phyloP scores from a whole-genome alignment of 1,139 yeast species.

The Candida tropicalis region DNA sequence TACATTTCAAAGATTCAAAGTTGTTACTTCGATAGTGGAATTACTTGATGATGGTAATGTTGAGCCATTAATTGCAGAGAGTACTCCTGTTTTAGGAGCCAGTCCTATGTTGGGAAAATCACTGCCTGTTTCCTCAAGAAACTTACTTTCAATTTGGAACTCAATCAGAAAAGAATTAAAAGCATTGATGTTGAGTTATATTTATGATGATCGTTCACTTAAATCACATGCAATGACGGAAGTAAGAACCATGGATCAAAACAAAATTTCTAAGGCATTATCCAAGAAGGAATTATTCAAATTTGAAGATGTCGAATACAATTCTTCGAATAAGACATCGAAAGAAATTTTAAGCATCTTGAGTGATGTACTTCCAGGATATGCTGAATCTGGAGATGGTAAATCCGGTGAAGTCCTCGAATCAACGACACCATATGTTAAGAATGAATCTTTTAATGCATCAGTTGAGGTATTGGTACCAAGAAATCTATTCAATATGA shows the following conservation, averaged over 20 bases:
- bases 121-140: conserved; percentile 5
- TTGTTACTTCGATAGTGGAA: conserved; percentile 58
- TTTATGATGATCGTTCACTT: conserved; percentile 28
- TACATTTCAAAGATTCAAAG: conserved; percentile 71
- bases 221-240: conserved; percentile 3
- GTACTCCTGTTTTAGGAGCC: conserved; percentile 9
- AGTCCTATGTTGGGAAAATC: conserved; percentile 9
- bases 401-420: conserved; percentile 15
- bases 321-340: conserved; percentile 37
- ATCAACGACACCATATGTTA: conserved; percentile 53
- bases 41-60: conserved; percentile 19
- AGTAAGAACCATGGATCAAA: conserved; percentile 11
- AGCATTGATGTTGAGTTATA: conserved; percentile 58
- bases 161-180: conserved; percentile 60
- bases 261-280: conserved; percentile 11
- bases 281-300: conserved; percentile 39
- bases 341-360: conserved; percentile 49
- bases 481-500: conserved; percentile 79
- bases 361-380: conserved; percentile 66
- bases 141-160: conserved; percentile 53
- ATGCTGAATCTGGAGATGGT: conserved; percentile 34
- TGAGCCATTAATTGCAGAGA: not conserved
- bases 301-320: conserved; percentile 48
- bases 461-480: conserved; percentile 71
- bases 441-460: conserved; percentile 55